Conservation (phyloP, 768 basidiomycete species). For the Lentinula aciculospora region DNA sequence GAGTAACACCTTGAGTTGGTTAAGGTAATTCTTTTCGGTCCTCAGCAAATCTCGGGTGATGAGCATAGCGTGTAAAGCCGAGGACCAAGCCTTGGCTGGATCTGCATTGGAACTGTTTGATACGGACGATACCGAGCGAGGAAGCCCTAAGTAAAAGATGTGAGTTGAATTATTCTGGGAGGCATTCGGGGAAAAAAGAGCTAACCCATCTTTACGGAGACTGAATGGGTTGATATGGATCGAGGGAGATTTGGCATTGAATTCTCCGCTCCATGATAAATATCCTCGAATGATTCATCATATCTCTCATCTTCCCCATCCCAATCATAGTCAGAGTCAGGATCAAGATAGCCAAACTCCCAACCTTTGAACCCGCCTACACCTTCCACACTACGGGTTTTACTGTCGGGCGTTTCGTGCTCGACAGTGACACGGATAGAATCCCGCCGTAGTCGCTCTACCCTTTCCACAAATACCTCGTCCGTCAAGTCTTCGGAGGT, state of each 20-base stretch:
- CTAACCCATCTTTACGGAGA: not conserved
- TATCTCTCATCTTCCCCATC: not conserved
- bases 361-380: slow-evolving; percentile 11
- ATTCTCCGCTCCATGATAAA: not conserved
- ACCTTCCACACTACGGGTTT: slow-evolving; percentile 18
- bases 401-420: not conserved
- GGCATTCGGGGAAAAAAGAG: too few species aligned
- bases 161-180: too few species aligned
- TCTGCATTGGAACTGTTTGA: not conserved
- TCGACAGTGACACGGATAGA: not conserved
- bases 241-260: not conserved
- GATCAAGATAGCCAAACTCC: slow-evolving; percentile 6
- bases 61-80: slow-evolving; percentile 33
- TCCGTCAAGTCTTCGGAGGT: slow-evolving; percentile 46
- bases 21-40: slow-evolving; percentile 40
- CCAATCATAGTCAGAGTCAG: slow-evolving; percentile 5
- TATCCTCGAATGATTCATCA: not conserved
- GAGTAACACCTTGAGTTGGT: slow-evolving; percentile 28
- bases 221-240: not conserved
- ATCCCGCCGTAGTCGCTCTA: slow-evolving; percentile 36
- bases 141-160: not conserved
- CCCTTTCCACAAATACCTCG: slow-evolving; percentile 39
- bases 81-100: slow-evolving; percentile 4
- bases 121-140: not conserved
- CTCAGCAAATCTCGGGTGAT: slow-evolving; percentile 43